These are phyloP conservation scores for Tilletiaria anomala DNA, from an alignment of 1,284 basidiomycete species.

Conservation along the genomic window DNA sequence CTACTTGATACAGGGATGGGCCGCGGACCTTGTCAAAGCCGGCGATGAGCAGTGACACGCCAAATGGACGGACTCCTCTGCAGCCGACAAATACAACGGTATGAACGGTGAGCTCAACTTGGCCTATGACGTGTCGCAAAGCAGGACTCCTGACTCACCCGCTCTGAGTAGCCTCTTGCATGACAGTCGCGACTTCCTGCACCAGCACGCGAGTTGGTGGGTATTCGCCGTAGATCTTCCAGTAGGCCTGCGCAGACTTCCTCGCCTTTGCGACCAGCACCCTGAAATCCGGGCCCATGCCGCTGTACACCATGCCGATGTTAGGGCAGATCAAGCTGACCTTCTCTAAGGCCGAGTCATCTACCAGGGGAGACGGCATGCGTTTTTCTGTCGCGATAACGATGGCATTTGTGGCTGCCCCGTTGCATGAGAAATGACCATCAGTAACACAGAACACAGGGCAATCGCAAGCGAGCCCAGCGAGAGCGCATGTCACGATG, in stretches of 20 bases:
- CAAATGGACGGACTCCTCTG: constrained; percentile 95
- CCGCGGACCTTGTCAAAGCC: constrained; percentile 87
- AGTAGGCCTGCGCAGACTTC: constrained; percentile 95
- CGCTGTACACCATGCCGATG: constrained; percentile 90
- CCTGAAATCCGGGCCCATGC: constrained; percentile 98
- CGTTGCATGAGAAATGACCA: too few species aligned
- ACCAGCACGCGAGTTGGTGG: constrained; percentile 90
- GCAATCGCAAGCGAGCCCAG: too few species aligned
- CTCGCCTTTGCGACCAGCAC: constrained; percentile 82
- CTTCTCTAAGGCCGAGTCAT: constrained; percentile 94
- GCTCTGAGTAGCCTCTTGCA: constrained; percentile 97
- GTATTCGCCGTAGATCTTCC: constrained; percentile 98
- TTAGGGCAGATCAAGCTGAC: constrained; percentile 87
- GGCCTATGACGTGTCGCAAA: too few species aligned
- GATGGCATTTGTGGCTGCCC: too few species aligned
- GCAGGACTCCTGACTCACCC: too few species aligned
- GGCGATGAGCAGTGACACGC: constrained; percentile 87
- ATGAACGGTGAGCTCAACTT: too few species aligned
- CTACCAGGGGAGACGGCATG: constrained; percentile 87
- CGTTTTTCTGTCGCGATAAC: constrained; percentile 99
- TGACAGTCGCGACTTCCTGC: constrained; percentile 90
- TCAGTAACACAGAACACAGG: too few species aligned
- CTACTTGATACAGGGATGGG: constrained; percentile 93
- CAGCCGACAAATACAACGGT: too few species aligned
- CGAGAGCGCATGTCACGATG: too few species aligned